Evolutionary conservation across 345 rosid genomes (phyloP).

Genomic region (Sapria himalayana): DNA sequence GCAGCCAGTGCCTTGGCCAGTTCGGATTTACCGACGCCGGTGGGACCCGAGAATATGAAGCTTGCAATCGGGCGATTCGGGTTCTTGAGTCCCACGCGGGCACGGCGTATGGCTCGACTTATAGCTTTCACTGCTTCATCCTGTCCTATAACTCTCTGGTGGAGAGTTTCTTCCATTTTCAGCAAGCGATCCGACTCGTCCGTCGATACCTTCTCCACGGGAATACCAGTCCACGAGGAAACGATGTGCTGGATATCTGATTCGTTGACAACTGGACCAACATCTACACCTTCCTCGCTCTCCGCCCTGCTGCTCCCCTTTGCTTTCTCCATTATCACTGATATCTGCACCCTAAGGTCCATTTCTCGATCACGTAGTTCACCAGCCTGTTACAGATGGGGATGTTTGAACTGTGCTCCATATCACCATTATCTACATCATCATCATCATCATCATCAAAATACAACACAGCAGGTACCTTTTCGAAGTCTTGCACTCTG

Average conservation of each 20-base stretch:
- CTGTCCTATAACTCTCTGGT: conserved; percentile 82
- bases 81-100: conserved; percentile 94
- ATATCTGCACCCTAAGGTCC: conserved; percentile 80
- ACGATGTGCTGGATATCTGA: conserved; percentile 89
- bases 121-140: conserved; percentile 95
- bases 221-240: conserved; percentile 91
- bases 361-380: conserved; percentile 82
- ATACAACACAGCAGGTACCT: conserved; percentile 21
- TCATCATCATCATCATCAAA: too few species aligned
- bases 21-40: conserved; percentile 98
- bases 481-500: conserved; percentile 85
- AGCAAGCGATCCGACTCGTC: conserved; percentile 93
- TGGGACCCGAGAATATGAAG: conserved; percentile 98
- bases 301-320: conserved; percentile 94
- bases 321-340: conserved; percentile 63
- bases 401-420: too few species aligned
- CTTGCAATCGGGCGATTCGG: conserved; percentile 94
- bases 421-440: too few species aligned
- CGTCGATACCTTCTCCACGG: conserved; percentile 87
- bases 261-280: conserved; percentile 65
- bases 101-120: conserved; percentile 89
- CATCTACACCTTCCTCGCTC: conserved; percentile 73
- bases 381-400: conserved; percentile 64
- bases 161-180: conserved; percentile 90
- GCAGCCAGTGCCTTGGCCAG: conserved; percentile 91